These are phyloP conservation scores for Hypoxylon perforatum DNA, from an alignment of 495 filamentous ascomycete species.

Conservation along the genomic window DNA sequence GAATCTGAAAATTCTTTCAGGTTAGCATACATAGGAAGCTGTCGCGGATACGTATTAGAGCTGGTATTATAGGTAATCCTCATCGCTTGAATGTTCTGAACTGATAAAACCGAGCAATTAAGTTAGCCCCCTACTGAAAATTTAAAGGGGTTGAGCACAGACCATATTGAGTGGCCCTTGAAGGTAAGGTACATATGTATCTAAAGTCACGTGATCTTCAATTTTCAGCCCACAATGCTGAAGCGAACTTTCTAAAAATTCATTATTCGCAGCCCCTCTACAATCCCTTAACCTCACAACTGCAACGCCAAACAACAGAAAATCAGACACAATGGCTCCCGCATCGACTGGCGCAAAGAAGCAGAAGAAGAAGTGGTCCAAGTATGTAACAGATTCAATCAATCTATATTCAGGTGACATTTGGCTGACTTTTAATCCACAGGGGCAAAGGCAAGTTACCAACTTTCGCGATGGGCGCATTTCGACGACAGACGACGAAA, in stretches of 20 bases:
- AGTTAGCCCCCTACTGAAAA: too few species aligned
- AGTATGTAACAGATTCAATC: conserved; percentile 61
- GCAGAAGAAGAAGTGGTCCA: conserved; percentile 99
- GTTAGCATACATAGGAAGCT: too few species aligned
- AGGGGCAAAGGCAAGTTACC: conserved; percentile 48
- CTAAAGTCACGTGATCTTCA: conserved; percentile 32
- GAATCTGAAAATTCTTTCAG: too few species aligned
- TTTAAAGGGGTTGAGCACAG: not conserved
- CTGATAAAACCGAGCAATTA: too few species aligned
- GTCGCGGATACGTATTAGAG: too few species aligned
- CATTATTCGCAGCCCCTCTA: conserved; percentile 54
- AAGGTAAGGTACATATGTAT: not conserved
- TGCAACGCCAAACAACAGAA: conserved; percentile 57
- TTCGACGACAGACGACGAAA: conserved; percentile 19
- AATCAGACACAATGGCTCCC: conserved; percentile 71
- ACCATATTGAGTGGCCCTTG: not conserved
- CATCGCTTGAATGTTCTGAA: too few species aligned
- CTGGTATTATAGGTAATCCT: too few species aligned
- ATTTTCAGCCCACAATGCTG: conserved; percentile 36
- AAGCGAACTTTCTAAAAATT: conserved; percentile 49
- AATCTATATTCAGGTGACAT: conserved; percentile 5
- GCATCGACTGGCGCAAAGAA: conserved; percentile 91
- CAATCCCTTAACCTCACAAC: conserved; percentile 49
- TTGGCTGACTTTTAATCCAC: conserved; percentile 38
- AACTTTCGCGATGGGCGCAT: conserved; percentile 28